Conservation (phyloP, 2,329 filamentous ascomycete species). For the Leptosphaerulina australis region DNA sequence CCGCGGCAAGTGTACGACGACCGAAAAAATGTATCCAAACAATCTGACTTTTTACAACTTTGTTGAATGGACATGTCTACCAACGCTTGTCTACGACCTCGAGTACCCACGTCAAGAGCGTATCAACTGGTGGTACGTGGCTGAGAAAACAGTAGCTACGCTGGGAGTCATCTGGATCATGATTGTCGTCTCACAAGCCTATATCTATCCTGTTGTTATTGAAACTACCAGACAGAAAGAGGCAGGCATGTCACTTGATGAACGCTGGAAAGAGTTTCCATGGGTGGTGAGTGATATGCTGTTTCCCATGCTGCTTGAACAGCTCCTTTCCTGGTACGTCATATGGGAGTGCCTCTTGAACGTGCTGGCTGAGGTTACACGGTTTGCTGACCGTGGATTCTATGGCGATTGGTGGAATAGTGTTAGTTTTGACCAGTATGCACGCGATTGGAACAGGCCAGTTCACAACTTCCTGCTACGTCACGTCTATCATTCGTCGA, state of each 20-base stretch:
- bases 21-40: conserved; percentile 65
- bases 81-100: conserved; percentile 79
- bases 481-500: conserved; percentile 79
- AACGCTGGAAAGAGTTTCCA: conserved; percentile 71
- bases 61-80: conserved; percentile 74
- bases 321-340: conserved; percentile 77
- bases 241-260: conserved; percentile 63
- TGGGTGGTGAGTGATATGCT: conserved; percentile 77
- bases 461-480: conserved; percentile 79
- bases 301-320: conserved; percentile 80
- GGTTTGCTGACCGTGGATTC: conserved; percentile 78
- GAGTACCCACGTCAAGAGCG: conserved; percentile 74
- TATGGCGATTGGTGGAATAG: conserved; percentile 61
- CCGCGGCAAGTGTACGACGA: conserved; percentile 63
- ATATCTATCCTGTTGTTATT: conserved; percentile 77
- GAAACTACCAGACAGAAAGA: conserved; percentile 71
- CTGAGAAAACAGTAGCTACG: conserved; percentile 72
- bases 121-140: conserved; percentile 76
- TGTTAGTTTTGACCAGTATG: conserved; percentile 75
- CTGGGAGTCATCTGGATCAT: conserved; percentile 78
- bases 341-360: conserved; percentile 76
- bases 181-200: conserved; percentile 77
- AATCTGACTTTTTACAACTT: conserved; percentile 71
- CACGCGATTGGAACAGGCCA: conserved; percentile 80
- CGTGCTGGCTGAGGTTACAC: conserved; percentile 75